Percentiles rank a stretch among this genome's conserved stretches.
These are phyloP conservation scores for Corylus americana DNA, from an alignment of 306 rosid species.

Conservation along the genomic window DNA sequence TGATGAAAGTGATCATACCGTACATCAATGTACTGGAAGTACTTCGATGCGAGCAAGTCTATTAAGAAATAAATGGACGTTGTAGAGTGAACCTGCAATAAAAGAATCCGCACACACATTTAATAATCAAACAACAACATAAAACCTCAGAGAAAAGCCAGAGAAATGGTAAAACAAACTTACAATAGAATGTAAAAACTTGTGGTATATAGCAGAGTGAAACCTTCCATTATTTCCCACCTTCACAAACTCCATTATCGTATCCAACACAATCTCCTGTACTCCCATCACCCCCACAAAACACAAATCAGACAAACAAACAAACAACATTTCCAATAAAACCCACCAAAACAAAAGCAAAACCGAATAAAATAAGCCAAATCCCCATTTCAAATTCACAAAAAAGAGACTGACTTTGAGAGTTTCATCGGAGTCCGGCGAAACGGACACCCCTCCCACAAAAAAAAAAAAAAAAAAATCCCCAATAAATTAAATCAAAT, in stretches of 20 bases:
- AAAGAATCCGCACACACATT: not conserved
- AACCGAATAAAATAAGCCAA: not conserved
- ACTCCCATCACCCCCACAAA: not conserved
- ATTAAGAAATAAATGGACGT: slow-evolving; percentile 31
- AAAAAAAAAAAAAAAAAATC: no score
- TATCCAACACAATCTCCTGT: slow-evolving; percentile 77
- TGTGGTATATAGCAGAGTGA: slow-evolving; percentile 79
- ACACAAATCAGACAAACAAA: not conserved
- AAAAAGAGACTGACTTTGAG: slow-evolving; percentile 40
- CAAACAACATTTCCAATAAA: not conserved
- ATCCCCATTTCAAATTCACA: no score
- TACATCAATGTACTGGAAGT: slow-evolving; percentile 72
- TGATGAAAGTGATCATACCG: slow-evolving; percentile 52
- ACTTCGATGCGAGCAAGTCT: slow-evolving; percentile 69
- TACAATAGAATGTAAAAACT: slow-evolving; percentile 62
- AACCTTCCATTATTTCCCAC: slow-evolving; percentile 63
- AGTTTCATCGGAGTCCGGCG: slow-evolving; percentile 55
- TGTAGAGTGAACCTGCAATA: slow-evolving; percentile 51
- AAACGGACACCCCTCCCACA: not conserved
- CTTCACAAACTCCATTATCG: slow-evolving; percentile 82
- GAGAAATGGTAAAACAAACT: slow-evolving; percentile 29
- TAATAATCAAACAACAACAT: not conserved
- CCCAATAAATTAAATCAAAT: not conserved
- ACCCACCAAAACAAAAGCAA: not conserved
- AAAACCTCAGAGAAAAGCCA: not conserved